Evolutionary conservation across 106 monocot species (phyloP), one percentile per base, ranked within the genome.

Genomic region (Dendrobium catenatum): DNA sequence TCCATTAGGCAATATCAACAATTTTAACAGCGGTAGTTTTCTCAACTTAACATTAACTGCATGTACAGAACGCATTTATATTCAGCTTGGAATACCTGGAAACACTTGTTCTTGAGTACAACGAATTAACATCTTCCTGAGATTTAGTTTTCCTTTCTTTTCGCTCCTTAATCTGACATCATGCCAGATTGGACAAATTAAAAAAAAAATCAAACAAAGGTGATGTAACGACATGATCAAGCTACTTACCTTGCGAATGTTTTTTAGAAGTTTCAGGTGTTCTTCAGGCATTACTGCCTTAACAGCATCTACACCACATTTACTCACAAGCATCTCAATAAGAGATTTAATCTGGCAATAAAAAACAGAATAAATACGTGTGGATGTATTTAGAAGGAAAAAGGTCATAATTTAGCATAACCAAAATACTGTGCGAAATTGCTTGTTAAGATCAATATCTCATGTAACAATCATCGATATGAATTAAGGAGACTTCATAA

Each of bases 251-350:
- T 97, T 97, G 59, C 90, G 82, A 75, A 97, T 97, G 76, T 94
- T 97, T 51, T 90, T 91, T 1, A 97, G 88, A 31, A 97, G 81
- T 68, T 94, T 97, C 86, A 97, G 91, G 80, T 97, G 97, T 80
- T 94, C 94, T 80, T 92, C 92, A 83, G 97, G 97, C 92, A 94
- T 97, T 27, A 97, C 90, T 43, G 84, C 86, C 83, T 89, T 97
- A 44, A 97, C 97, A 78, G 97, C 97, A 72, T 94, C 97, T 49
- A 94, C 80, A 76, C 97, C 97, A 85, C 97, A 97, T 87, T 97
- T 97, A 43, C 87, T 89, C 51, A 94, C 89, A 58, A 97, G 89
- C 94, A 97, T 94, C 72, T 92, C 97, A 82, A 97, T 64, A 68
- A 97, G 89, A 49, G 88, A 77, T 81, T 97, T 97, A 29, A 97